phyloP scores from a whole-genome alignment of 148 eudicot genomes.

The Rhododendron simsii region DNA sequence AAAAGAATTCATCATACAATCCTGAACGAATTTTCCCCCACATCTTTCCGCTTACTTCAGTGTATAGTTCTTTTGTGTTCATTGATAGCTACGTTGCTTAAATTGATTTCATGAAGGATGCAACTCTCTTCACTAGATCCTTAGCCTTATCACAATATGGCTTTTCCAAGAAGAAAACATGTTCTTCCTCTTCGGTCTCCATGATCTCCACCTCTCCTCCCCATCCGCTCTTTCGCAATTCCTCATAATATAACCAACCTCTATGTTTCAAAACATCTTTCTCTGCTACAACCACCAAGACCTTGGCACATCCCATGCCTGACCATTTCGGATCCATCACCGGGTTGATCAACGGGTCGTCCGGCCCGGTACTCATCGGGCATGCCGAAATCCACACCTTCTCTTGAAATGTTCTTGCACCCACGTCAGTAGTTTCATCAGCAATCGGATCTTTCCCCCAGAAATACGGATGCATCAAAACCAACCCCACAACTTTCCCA shows the following conservation, averaged over 20 bases:
- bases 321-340: constrained; percentile 11
- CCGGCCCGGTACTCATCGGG: constrained; percentile 9
- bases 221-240: constrained; percentile 26
- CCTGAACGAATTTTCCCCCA: neutral
- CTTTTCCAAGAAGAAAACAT: constrained; percentile 22
- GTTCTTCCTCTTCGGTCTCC: constrained; percentile 24
- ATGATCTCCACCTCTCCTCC: constrained; percentile 16
- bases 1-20: neutral
- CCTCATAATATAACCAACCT: constrained; percentile 21
- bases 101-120: neutral
- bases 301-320: constrained; percentile 13
- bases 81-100: neutral
- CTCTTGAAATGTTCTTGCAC: neutral
- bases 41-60: neutral
- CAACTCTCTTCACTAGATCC: constrained; percentile 10
- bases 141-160: constrained; percentile 14
- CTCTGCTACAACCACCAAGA: constrained; percentile 23
- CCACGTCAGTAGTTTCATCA: neutral
- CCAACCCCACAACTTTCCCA: constrained; percentile 19
- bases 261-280: constrained; percentile 20
- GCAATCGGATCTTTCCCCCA: constrained; percentile 5
- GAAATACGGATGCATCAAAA: constrained; percentile 38
- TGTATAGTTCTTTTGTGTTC: neutral
- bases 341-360: constrained; percentile 30
- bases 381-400: neutral